These are phyloP conservation scores for Dunaliella primolecta DNA, from an alignment of 139 green algal species.

Conservation along the genomic window DNA sequence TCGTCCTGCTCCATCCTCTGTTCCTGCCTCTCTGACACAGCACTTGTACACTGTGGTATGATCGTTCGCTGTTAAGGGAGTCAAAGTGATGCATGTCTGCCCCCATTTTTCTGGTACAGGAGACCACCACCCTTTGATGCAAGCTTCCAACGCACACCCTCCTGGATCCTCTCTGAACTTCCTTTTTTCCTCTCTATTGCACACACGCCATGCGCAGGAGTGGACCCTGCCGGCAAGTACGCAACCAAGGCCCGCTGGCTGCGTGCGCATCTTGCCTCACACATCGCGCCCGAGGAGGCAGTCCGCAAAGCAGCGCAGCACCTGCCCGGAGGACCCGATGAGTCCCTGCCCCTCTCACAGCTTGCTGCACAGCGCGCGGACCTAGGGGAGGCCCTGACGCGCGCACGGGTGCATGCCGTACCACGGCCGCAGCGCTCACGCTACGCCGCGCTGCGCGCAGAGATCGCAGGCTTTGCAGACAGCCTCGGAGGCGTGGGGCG, in stretches of 20 bases:
- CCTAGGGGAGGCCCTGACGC: constrained; percentile 6
- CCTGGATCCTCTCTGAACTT: too few relatives aligned
- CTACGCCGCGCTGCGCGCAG: constrained; percentile 59
- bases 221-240: constrained; percentile 80
- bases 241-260: constrained; percentile 42
- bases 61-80: too few relatives aligned
- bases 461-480: constrained; percentile 42
- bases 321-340: constrained; percentile 58
- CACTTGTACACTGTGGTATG: too few relatives aligned
- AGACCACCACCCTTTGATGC: too few relatives aligned
- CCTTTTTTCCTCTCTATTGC: too few relatives aligned
- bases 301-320: constrained; percentile 45
- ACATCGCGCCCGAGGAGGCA: constrained; percentile 46
- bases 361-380: constrained; percentile 15
- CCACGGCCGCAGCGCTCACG: constrained; percentile 67
- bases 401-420: constrained; percentile 53
- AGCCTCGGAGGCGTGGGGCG: constrained; percentile 27
- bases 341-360: constrained; percentile 37
- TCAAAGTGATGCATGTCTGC: too few relatives aligned
- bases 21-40: too few relatives aligned
- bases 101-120: too few relatives aligned
- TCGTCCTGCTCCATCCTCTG: too few relatives aligned
- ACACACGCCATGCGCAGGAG: constrained; percentile 14
- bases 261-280: not conserved
- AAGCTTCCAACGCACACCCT: too few relatives aligned